phyloP scores from a whole-genome alignment of 2,329 filamentous ascomycete genomes.

The Colletotrichum tabaci region DNA sequence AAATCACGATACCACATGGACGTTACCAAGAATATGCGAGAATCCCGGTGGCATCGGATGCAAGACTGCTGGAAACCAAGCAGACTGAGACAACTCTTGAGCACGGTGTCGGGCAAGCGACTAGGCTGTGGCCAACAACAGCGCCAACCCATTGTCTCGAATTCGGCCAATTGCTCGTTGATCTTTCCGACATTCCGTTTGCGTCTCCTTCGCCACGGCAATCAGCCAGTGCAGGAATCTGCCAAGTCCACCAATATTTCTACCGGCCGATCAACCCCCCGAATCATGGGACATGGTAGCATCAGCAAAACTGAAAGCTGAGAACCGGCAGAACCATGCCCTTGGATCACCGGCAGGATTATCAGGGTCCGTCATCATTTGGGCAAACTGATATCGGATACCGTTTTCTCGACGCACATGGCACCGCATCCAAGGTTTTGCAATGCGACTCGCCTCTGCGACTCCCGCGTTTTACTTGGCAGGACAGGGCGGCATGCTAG shows the following conservation, averaged over 20 bases:
- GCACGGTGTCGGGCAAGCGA: neutral
- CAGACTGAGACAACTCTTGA: neutral
- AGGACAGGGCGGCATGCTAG: neutral
- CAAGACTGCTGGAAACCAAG: neutral
- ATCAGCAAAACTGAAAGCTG: neutral
- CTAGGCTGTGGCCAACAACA: too few relatives aligned
- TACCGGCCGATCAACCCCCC: neutral
- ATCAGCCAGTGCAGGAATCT: neutral
- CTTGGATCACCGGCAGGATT: neutral
- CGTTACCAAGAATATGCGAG: neutral
- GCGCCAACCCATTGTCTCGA: neutral
- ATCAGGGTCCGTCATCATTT: neutral
- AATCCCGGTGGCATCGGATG: neutral
- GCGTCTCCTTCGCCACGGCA: neutral
- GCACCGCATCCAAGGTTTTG: neutral
- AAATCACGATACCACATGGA: neutral
- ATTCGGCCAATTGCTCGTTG: neutral
- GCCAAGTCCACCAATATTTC: neutral
- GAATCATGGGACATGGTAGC: neutral
- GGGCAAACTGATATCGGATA: neutral
- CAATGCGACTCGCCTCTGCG: neutral
- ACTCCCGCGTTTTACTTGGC: neutral
- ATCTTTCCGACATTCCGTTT: constrained; percentile 10
- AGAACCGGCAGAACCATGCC: neutral
- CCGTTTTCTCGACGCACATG: neutral